Conservation (phyloP, 2,329 filamentous ascomycete species). For the Sporothrix pallida region DNA sequence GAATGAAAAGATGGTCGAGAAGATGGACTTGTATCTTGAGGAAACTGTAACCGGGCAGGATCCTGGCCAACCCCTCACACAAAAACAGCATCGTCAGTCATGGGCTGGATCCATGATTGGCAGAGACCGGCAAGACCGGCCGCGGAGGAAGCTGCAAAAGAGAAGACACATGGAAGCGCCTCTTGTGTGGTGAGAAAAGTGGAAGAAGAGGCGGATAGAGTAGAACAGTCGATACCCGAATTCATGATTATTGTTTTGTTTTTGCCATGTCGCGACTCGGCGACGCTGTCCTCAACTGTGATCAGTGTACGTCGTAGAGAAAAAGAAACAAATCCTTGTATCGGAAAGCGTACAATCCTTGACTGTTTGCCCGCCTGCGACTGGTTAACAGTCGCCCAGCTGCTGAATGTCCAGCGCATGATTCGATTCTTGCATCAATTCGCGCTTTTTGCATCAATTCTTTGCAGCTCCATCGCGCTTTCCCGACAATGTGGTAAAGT, state of each 20-base stretch:
- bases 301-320: no score
- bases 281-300: no score
- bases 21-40: background rate
- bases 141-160: slow-evolving; percentile 8
- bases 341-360: no score
- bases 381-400: no score
- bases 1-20: background rate
- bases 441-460: no score
- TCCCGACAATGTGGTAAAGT: background rate
- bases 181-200: background rate
- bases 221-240: slow-evolving; percentile 1
- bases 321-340: no score
- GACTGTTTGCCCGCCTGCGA: no score
- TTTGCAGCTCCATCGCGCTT: background rate
- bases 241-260: background rate
- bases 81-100: background rate
- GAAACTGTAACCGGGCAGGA: background rate
- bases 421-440: no score
- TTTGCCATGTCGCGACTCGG: no score
- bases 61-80: background rate
- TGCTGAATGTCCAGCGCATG: no score
- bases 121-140: slow-evolving; percentile 1
- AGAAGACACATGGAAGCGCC: background rate
- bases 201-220: background rate
- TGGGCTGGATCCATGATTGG: slow-evolving; percentile 1